Evolutionary conservation across 2,329 filamentous ascomycete species (phyloP).

Genomic region (Arachnopeziza araneosa): DNA sequence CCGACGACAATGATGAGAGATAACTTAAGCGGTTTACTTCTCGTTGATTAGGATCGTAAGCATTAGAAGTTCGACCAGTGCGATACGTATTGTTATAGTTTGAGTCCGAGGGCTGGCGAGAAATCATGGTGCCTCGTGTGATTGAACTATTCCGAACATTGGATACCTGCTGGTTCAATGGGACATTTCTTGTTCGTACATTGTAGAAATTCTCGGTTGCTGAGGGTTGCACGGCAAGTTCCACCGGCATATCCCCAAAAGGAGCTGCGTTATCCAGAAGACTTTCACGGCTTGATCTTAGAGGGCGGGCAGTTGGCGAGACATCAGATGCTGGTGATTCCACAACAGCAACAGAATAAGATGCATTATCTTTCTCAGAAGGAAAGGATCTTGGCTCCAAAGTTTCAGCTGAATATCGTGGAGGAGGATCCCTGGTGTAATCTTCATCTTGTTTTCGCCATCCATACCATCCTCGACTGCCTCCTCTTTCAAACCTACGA

Average conservation of each 20-base stretch:
- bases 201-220: conserved; percentile 7
- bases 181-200: not conserved
- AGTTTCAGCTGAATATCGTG: conserved; percentile 11
- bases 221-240: conserved; percentile 1
- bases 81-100: not conserved
- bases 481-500: conserved; percentile 20
- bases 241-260: conserved; percentile 2
- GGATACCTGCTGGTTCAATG: conserved; percentile 8
- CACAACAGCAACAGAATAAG: conserved; percentile 15
- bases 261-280: conserved; percentile 13
- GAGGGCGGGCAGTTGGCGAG: conserved; percentile 10
- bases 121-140: not conserved
- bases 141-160: conserved; percentile 11
- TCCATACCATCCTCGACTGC: conserved; percentile 23
- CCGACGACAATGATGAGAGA: conserved; percentile 57
- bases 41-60: conserved; percentile 20
- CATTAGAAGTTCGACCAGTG: conserved; percentile 18
- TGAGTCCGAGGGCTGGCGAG: not conserved
- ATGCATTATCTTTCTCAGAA: conserved; percentile 13
- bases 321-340: conserved; percentile 9
- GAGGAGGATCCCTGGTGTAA: conserved; percentile 15
- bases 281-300: conserved; percentile 9
- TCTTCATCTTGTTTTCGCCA: conserved; percentile 17
- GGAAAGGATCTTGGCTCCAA: not conserved
- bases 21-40: conserved; percentile 31